Conservation (phyloP, 176 grass and related monocot species). For the Rhipidocladum racemiflorum region DNA sequence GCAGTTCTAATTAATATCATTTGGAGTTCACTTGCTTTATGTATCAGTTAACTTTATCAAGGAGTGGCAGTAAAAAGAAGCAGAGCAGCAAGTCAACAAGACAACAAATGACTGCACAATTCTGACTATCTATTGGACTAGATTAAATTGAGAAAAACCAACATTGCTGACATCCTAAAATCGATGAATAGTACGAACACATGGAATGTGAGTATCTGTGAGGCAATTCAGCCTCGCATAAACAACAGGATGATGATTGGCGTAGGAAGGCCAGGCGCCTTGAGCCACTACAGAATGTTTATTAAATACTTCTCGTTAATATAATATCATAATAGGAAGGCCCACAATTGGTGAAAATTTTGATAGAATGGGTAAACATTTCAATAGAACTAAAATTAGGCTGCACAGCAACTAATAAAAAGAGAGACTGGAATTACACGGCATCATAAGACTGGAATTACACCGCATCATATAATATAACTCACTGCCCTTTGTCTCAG, state of each 20-base stretch:
- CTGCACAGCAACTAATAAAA: neutral
- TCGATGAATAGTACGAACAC: no score
- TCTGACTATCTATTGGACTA: neutral
- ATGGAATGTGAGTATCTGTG: no score
- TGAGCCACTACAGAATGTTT: no score
- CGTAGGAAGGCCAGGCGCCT: neutral
- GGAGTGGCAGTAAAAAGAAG: neutral
- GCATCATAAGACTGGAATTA: no score
- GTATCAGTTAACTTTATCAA: neutral
- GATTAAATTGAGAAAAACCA: slow-evolving; percentile 17
- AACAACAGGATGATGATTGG: neutral
- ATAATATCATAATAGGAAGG: neutral
- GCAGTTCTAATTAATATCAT: neutral
- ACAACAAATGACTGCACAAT: slow-evolving; percentile 1
- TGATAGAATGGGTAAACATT: neutral
- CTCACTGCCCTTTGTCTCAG: neutral
- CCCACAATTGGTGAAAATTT: neutral
- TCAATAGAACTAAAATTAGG: neutral
- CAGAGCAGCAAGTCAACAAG: neutral
- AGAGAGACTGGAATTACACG: no score
- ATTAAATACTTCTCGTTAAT: neutral
- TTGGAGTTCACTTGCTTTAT: neutral
- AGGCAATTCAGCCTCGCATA: no score
- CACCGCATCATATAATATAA: no score
- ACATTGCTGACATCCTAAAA: no score